Evolutionary conservation across 164 flowering plant genomes (phyloP).

Genomic region (Warburgia ugandensis): DNA sequence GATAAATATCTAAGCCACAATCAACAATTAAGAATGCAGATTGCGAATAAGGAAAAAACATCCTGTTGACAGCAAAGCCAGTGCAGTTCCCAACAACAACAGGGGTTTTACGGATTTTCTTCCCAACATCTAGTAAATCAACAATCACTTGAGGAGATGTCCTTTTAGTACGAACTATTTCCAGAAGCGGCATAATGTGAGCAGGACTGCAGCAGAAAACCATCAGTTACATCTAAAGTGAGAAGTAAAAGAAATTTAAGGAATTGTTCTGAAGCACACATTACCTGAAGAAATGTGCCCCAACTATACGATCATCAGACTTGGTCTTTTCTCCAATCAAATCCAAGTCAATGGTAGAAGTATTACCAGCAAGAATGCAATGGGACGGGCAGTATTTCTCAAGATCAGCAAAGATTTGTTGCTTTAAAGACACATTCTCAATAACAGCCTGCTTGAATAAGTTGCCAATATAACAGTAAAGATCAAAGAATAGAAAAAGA

Average conservation of each 20-base stretch:
- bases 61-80: slow-evolving; percentile 95
- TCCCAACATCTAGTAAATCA: slow-evolving; percentile 76
- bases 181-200: slow-evolving; percentile 92
- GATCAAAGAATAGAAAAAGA: background rate
- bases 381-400: slow-evolving; percentile 81
- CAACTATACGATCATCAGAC: slow-evolving; percentile 77
- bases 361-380: slow-evolving; percentile 85
- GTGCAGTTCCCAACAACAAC: slow-evolving; percentile 93
- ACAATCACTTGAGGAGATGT: slow-evolving; percentile 89
- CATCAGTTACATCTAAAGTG: too few species aligned
- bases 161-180: slow-evolving; percentile 71
- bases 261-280: too few species aligned
- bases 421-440: slow-evolving; percentile 76
- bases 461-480: background rate
- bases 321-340: slow-evolving; percentile 71
- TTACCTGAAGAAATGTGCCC: slow-evolving; percentile 95
- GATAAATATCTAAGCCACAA: slow-evolving; percentile 67
- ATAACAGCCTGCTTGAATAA: slow-evolving; percentile 67
- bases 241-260: too few species aligned
- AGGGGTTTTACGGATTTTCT: slow-evolving; percentile 79
- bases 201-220: slow-evolving; percentile 69
- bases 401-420: slow-evolving; percentile 80
- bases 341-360: slow-evolving; percentile 88
- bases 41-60: slow-evolving; percentile 90
- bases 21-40: slow-evolving; percentile 71